Conservation (phyloP, 371 early-diverging fungal species). For the Umbelopsis sp. region DNA sequence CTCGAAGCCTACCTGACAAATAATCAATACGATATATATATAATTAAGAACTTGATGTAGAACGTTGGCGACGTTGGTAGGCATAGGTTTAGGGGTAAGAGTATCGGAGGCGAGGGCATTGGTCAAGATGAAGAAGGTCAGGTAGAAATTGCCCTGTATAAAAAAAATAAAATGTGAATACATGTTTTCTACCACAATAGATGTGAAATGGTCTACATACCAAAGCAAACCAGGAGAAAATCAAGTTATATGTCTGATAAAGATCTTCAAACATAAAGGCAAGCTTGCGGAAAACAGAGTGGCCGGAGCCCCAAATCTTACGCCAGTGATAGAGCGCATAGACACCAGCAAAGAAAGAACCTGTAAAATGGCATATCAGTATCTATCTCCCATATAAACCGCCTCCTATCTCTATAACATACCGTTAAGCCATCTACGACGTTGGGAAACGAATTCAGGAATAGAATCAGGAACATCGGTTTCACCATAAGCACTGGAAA, state of each 20-base stretch:
- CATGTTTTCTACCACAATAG: too few relatives aligned
- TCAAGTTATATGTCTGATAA: conserved; percentile 56
- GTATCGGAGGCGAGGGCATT: conserved; percentile 26
- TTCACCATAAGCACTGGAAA: conserved; percentile 74
- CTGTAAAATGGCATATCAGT: conserved; percentile 32
- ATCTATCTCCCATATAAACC: background rate
- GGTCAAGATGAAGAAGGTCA: conserved; percentile 76
- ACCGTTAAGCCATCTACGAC: conserved; percentile 91
- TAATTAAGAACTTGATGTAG: conserved; percentile 42
- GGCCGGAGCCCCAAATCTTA: conserved; percentile 60
- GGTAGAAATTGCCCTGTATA: conserved; percentile 68
- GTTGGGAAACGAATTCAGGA: conserved; percentile 84
- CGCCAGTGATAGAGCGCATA: conserved; percentile 55
- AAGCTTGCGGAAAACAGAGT: conserved; percentile 59
- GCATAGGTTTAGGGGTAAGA: conserved; percentile 28
- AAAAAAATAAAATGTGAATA: conserved; percentile 24
- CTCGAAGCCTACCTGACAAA: conserved; percentile 49
- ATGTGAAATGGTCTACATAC: conserved; percentile 38
- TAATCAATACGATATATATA: conserved; percentile 61
- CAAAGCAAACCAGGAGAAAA: conserved; percentile 76
- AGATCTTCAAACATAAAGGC: conserved; percentile 62
- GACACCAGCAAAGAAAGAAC: conserved; percentile 64
- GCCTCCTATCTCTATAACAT: background rate
- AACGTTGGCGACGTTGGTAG: conserved; percentile 20
- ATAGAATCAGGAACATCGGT: conserved; percentile 88